Evolutionary conservation across 1,139 yeast species (phyloP).

Genomic region (Debaryomyces sp.): DNA sequence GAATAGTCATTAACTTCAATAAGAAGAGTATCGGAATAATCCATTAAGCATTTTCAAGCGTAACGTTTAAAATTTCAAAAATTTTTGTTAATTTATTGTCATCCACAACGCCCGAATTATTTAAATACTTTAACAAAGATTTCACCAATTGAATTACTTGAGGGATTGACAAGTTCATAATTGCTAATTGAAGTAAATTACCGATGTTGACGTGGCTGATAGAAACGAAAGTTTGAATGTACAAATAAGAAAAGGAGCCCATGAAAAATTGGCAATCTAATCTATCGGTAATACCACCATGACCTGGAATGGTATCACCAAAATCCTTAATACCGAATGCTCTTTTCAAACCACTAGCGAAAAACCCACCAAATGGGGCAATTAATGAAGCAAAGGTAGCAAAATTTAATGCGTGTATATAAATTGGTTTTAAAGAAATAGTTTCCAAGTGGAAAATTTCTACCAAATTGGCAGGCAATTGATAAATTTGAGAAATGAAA

Average conservation of each 20-base stretch:
- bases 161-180: constrained; percentile 66
- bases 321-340: constrained; percentile 78
- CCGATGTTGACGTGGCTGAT: constrained; percentile 73
- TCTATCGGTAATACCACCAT: constrained; percentile 97
- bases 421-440: constrained; percentile 77
- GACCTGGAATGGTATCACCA: constrained; percentile 62
- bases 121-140: constrained; percentile 64
- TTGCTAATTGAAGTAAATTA: constrained; percentile 71
- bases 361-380: constrained; percentile 99
- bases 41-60: background rate
- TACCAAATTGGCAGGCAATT: constrained; percentile 69
- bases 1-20: background rate
- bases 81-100: constrained; percentile 31
- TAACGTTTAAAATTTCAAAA: constrained; percentile 29
- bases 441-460: constrained; percentile 44
- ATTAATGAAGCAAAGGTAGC: constrained; percentile 95
- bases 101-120: constrained; percentile 52
- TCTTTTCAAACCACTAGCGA: constrained; percentile 95
- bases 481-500: constrained; percentile 76
- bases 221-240: constrained; percentile 89
- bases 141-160: constrained; percentile 68
- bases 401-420: constrained; percentile 81
- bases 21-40: background rate
- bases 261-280: constrained; percentile 97
- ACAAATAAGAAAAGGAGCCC: constrained; percentile 94